Evolutionary conservation across 805 yeast species (phyloP), one percentile per base, ranked within the genome.

Genomic region (Ogataea methanolica): DNA sequence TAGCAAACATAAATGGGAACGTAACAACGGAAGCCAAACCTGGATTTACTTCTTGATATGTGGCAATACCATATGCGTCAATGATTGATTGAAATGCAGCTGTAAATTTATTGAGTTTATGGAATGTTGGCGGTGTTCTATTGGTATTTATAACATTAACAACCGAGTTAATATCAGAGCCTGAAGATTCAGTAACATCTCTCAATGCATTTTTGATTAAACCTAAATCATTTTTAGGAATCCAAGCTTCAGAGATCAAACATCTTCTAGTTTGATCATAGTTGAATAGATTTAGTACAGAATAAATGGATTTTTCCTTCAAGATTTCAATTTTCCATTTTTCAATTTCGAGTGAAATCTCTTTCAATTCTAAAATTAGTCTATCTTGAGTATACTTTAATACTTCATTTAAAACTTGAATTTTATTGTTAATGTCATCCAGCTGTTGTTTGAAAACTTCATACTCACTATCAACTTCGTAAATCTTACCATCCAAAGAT

Each of bases 221-320:
- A 6, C 75, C 74, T 36, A 91, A 69, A 51, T 90, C 96, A 52
- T 79, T 81, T 19, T 83, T 75, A 36, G 99, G 98, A 19, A 88
- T 73, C 99, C 99, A 94, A 33, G 98, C 99, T 72, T 95, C 98
- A 19, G 95, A 96, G 42, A 92, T 79, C 51, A 94, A 73, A 35
- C 96, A 87, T 65, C 86, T 81, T 69, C 96, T 82, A n/a, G 84
- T 72, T 54, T 80, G 88, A 61, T 87, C 95, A 65, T 83, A 85
- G 61, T 87, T 88, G 65, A 89, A 82, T 59, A 78, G 73, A 67
- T 89, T 89, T 72, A 94, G 73, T 0, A 89, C 78, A 33, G 83
- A 75, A 66, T 85, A 90, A 15, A 91, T 83, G 14, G 89, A 84
- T 63, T 88, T 88, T 66, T 94, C 99, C 64, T 89, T 80, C 48